These are phyloP conservation scores for Amanita thiersii DNA, from an alignment of 768 basidiomycete genomes.

Conservation along the genomic window DNA sequence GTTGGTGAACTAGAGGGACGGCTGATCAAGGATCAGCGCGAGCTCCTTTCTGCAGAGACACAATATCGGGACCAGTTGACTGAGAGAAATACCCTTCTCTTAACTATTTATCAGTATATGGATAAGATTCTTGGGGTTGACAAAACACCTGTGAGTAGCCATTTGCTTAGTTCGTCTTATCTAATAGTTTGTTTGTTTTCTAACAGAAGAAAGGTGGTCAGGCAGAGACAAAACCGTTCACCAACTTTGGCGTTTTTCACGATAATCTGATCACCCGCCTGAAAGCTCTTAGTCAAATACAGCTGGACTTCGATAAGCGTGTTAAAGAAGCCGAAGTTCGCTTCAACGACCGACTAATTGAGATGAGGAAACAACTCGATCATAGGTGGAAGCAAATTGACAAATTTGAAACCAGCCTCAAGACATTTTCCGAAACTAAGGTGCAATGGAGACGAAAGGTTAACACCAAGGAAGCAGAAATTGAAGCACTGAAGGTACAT, in stretches of 20 bases:
- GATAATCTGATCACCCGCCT: constrained; percentile 88
- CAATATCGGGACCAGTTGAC: constrained; percentile 90
- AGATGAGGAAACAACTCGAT: constrained; percentile 84
- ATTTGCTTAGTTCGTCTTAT: not conserved
- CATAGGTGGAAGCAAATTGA: constrained; percentile 87
- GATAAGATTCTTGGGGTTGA: constrained; percentile 90
- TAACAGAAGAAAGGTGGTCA: constrained; percentile 64
- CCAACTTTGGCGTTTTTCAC: constrained; percentile 90
- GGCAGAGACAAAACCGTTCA: constrained; percentile 86
- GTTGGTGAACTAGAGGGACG: constrained; percentile 72
- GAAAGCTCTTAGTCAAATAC: constrained; percentile 77
- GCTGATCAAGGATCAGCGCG: constrained; percentile 74
- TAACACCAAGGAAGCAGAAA: constrained; percentile 78
- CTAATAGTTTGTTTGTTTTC: not conserved
- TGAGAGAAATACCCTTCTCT: constrained; percentile 83
- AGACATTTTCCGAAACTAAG: constrained; percentile 75
- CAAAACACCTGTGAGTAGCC: constrained; percentile 62
- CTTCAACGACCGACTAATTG: constrained; percentile 64
- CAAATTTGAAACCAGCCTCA: constrained; percentile 82
- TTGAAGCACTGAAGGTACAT: constrained; percentile 77
- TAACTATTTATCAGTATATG: constrained; percentile 93
- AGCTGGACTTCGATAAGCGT: constrained; percentile 80
- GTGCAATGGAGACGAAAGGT: constrained; percentile 78
- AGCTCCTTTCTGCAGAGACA: constrained; percentile 59
- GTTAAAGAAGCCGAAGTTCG: constrained; percentile 70